A percentile compares a stretch with the other conserved stretches of the same genome.
Evolutionary conservation across 768 basidiomycete species (phyloP).

Genomic region (Rhizopogon vinicolor): DNA sequence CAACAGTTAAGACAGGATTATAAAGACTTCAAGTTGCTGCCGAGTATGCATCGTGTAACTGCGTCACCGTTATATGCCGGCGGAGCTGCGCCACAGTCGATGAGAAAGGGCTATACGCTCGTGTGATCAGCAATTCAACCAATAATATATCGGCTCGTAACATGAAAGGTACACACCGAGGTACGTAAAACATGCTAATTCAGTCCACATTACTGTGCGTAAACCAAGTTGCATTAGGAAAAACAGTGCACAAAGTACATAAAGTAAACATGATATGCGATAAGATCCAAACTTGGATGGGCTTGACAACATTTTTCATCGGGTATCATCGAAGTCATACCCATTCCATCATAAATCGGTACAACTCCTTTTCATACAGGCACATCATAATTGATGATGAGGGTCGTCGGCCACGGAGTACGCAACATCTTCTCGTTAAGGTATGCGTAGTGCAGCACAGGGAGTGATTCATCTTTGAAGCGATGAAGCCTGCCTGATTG

Average conservation of each 20-base stretch:
- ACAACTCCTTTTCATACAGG: conserved; percentile 12
- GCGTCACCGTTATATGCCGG: background rate
- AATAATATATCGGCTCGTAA: no score
- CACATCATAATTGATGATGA: conserved; percentile 46
- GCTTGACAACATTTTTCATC: background rate
- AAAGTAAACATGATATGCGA: background rate
- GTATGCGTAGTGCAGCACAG: conserved; percentile 50
- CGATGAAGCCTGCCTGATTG: conserved; percentile 61
- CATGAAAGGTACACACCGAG: no score
- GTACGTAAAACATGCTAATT: no score
- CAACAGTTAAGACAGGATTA: background rate
- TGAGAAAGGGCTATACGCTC: background rate
- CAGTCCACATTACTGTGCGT: no score
- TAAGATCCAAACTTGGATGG: no score
- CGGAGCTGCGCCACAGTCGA: no score
- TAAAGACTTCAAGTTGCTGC: background rate
- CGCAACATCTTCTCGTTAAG: conserved; percentile 45
- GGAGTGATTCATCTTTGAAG: conserved; percentile 45
- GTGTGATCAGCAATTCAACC: background rate
- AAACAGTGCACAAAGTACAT: no score
- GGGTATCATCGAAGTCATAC: background rate
- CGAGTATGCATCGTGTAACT: background rate
- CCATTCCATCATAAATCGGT: background rate
- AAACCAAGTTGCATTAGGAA: no score
- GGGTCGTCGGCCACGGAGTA: conserved; percentile 63